These are phyloP conservation scores for Skeletonema marinoi DNA, from an alignment of 108 stramenopile species.

Conservation along the genomic window DNA sequence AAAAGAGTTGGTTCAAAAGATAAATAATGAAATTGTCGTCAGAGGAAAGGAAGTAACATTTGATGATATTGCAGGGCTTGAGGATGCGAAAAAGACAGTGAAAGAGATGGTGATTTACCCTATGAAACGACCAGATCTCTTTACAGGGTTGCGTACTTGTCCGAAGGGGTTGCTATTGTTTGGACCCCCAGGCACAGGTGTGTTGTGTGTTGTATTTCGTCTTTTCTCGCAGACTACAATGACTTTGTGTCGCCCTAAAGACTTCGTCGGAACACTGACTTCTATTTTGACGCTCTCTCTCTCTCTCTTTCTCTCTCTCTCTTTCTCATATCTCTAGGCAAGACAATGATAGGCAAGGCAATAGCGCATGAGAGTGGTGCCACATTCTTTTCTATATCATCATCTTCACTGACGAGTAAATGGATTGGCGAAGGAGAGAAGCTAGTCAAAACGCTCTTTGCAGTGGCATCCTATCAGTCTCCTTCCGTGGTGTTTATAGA, in stretches of 20 bases:
- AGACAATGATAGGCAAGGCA: constrained; percentile 98
- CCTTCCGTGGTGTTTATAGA: constrained; percentile 96
- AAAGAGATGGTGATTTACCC: too few relatives aligned
- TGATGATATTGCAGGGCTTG: constrained; percentile 89
- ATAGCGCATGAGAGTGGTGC: constrained; percentile 97
- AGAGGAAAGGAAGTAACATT: constrained; percentile 72
- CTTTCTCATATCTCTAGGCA: too few relatives aligned
- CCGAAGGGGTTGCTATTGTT: too few relatives aligned
- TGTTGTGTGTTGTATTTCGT: too few relatives aligned
- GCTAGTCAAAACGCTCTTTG: constrained; percentile 95
- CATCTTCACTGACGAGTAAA: constrained; percentile 97
- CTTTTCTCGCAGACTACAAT: too few relatives aligned
- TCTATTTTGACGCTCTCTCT: too few relatives aligned
- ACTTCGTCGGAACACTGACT: too few relatives aligned
- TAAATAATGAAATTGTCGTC: constrained; percentile 84
- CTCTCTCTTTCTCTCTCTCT: neutral
- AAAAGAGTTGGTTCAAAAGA: constrained; percentile 86
- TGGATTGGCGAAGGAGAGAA: constrained; percentile 99
- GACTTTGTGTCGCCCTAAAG: too few relatives aligned
- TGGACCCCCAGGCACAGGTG: constrained; percentile 66
- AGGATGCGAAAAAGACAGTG: too few relatives aligned
- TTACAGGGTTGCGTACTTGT: too few relatives aligned
- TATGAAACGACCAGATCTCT: too few relatives aligned
- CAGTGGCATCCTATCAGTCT: constrained; percentile 89
- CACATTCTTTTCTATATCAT: constrained; percentile 98